Conservation (phyloP, 176 grass and related monocot species). For the Coix lacrymajobi region DNA sequence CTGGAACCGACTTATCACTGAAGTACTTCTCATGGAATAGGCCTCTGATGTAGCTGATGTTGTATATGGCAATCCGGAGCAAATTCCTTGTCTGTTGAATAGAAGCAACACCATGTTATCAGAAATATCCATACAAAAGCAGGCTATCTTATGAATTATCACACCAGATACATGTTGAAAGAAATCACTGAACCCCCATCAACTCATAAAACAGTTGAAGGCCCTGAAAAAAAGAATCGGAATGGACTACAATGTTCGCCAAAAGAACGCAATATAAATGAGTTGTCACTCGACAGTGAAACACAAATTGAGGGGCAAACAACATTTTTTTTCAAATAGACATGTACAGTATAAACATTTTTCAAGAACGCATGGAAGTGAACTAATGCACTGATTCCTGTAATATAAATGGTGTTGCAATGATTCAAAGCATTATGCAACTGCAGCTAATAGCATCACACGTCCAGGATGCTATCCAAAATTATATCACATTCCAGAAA, state of each 20-base stretch:
- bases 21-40: constrained; percentile 98
- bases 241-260: neutral
- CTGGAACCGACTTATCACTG: constrained; percentile 96
- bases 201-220: constrained; percentile 5
- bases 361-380: neutral
- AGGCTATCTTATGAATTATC: neutral
- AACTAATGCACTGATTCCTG: neutral
- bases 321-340: neutral
- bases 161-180: neutral
- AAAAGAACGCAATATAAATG: neutral
- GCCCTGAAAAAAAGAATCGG: neutral
- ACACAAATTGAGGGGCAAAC: neutral
- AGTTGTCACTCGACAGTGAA: neutral
- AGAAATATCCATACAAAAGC: neutral
- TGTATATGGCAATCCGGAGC: constrained; percentile 96
- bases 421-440: neutral
- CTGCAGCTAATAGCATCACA: neutral
- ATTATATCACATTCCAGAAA: neutral
- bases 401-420: neutral
- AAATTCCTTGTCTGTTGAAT: constrained; percentile 89
- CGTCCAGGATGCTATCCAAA: neutral
- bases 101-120: constrained; percentile 12
- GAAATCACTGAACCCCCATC: neutral
- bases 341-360: neutral
- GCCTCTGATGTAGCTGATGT: constrained; percentile 97